Base-by-base conservation (phyloP, 2,329 filamentous ascomycete species). In the Fusarium coffeatum region DNA sequence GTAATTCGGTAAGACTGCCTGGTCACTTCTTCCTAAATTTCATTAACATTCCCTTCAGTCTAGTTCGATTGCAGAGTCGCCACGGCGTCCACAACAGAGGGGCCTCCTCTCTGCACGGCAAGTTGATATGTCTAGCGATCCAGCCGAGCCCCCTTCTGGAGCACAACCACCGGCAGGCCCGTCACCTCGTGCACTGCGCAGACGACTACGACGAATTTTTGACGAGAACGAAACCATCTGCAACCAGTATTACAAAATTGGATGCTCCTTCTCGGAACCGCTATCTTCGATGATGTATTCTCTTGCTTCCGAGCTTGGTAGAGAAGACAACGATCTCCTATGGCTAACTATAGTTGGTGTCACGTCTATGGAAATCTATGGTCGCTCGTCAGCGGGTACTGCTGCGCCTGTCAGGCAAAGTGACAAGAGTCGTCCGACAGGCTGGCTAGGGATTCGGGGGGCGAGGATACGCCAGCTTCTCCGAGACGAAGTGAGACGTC, bases 281-380 rank as follows among this genome's bases (percentile, higher is more conserved):
- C 93, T 98, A 58, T 96, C 94, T 0, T 97, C 94, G 1, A 91
- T 98, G 82, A 88, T 98, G 76, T 99, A 98, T 80, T 97, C 94
- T 1, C 85, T 99, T 16, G 96, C 95, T 2, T 97, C 94, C 2
- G 96, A 98, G 77, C 88, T 99, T 9, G 96, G 96, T 67, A 92
- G 94, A 55, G 96, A 98, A 84, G 95, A 98, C 79, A 99, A 98
- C 75, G 94, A 99, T 75, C 85, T 98, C 23, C 85, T 99, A 16
- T 99, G 96, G 96, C 87, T 97, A 62, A 90, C 94, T 8, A 97
- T 98, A 75, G 93, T 99, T 27, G 96, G 96, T 8, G 93, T 97
- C 37, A 94, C 92, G n/a, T 97, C 94, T 18, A 90, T 97, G 80
- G 94, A 98, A 78, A 86, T 98, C 1, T 97, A 96, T 71, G 94